phyloP scores from a whole-genome alignment of 495 filamentous ascomycete genomes.

The Pyrenopolyporus hunteri region DNA sequence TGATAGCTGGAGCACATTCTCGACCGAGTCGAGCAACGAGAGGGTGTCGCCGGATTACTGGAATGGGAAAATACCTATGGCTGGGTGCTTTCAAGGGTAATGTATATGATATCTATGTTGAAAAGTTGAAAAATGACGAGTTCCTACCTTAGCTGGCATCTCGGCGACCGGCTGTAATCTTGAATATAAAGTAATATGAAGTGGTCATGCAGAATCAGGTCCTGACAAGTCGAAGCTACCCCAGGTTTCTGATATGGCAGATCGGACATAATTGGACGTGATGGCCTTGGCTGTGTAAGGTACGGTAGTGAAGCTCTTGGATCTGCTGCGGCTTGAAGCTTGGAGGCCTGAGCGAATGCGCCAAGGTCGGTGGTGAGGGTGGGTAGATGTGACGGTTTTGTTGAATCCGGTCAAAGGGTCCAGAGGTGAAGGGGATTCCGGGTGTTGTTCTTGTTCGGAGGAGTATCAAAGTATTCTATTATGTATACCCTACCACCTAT shows the following conservation, averaged over 20 bases:
- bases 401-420: conserved; percentile 18
- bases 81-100: conserved; percentile 9
- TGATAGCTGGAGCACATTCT: conserved; percentile 16
- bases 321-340: conserved; percentile 36
- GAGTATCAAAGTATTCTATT: too few relatives aligned
- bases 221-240: neutral
- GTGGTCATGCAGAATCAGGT: conserved; percentile 2
- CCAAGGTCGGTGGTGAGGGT: conserved; percentile 30
- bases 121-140: conserved; percentile 4
- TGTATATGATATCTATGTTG: conserved; percentile 21
- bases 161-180: conserved; percentile 22
- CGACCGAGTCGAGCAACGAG: conserved; percentile 1
- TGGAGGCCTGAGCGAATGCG: conserved; percentile 19
- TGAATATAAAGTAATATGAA: conserved; percentile 3
- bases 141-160: conserved; percentile 14
- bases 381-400: conserved; percentile 27
- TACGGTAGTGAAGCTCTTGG: conserved; percentile 30
- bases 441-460: neutral
- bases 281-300: conserved; percentile 28
- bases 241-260: conserved; percentile 11
- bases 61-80: conserved; percentile 17
- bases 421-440: neutral
- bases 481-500: too few relatives aligned
- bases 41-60: conserved; percentile 21
- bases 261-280: conserved; percentile 4